Percentiles rank a stretch among this genome's conserved stretches.
phyloP scores from a whole-genome alignment of 2,329 filamentous ascomycete genomes.

The Curvularia spicifera region DNA sequence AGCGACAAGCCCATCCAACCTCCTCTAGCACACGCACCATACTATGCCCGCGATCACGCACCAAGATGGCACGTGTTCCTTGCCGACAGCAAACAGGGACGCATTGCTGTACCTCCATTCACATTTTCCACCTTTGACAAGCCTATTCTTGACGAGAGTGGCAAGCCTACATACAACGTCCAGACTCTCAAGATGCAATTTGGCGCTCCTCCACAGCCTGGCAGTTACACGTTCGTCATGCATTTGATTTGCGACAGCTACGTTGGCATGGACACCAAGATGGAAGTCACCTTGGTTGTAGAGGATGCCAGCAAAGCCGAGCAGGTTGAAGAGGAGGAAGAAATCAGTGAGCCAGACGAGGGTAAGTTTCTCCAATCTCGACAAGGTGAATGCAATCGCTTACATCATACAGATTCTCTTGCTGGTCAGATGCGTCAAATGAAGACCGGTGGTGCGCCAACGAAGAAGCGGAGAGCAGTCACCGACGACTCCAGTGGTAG shows the following conservation, averaged over 20 bases:
- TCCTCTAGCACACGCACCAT: conserved; percentile 87
- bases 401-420: conserved; percentile 71
- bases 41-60: conserved; percentile 86
- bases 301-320: conserved; percentile 87
- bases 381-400: conserved; percentile 24
- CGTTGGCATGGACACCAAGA: conserved; percentile 89
- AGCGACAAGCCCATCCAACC: conserved; percentile 72
- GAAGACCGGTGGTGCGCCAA: conserved; percentile 67
- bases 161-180: conserved; percentile 89
- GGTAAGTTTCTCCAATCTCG: conserved; percentile 66
- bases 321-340: conserved; percentile 82
- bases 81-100: conserved; percentile 90
- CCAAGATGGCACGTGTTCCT: conserved; percentile 95
- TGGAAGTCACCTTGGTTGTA: conserved; percentile 86
- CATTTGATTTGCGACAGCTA: conserved; percentile 95
- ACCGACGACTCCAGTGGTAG: conserved; percentile 68
- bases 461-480: conserved; percentile 65
- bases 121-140: conserved; percentile 94
- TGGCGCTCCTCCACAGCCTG: conserved; percentile 88
- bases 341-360: conserved; percentile 97
- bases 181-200: conserved; percentile 98
- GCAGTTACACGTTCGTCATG: conserved; percentile 94
- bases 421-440: conserved; percentile 90
- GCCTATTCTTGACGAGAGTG: conserved; percentile 78
- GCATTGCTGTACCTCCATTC: conserved; percentile 95